Percentiles rank a stretch among this genome's conserved stretches.
These are phyloP conservation scores for Ophiostoma sp. DNA, from an alignment of 2,329 filamentous ascomycete species.

Conservation along the genomic window DNA sequence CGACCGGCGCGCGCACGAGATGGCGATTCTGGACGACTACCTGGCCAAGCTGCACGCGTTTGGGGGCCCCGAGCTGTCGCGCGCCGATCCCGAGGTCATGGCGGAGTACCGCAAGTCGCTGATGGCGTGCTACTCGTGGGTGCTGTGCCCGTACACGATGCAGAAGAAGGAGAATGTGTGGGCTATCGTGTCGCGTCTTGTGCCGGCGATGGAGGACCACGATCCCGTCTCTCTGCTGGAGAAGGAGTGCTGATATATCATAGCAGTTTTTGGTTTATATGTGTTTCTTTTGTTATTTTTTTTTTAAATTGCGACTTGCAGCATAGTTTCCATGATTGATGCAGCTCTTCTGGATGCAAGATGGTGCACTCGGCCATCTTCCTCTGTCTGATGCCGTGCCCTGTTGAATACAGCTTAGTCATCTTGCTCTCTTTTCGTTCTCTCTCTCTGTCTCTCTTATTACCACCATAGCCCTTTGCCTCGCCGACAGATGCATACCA, in stretches of 20 bases:
- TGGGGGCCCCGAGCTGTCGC: neutral
- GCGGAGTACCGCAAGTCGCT: constrained; percentile 35
- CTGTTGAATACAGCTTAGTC: neutral
- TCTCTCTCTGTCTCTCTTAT: neutral
- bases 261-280: no score
- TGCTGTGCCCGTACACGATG: constrained; percentile 36
- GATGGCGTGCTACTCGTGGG: constrained; percentile 35
- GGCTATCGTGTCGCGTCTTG: constrained; percentile 34
- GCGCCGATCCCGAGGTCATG: constrained; percentile 21
- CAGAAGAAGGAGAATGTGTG: constrained; percentile 34
- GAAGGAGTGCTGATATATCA: no score
- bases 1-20: neutral
- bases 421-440: neutral
- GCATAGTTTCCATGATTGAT: no score
- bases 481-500: neutral
- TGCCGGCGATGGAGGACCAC: constrained; percentile 35
- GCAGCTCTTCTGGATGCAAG: no score
- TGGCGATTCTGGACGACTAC: neutral
- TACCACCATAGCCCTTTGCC: neutral
- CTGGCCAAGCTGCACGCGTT: neutral
- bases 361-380: no score
- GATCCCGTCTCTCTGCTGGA: constrained; percentile 21
- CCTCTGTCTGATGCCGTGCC: no score
- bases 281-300: no score
- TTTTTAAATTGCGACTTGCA: no score